Conservation (phyloP, 768 basidiomycete species). For the Infundibulicybe gibba region DNA sequence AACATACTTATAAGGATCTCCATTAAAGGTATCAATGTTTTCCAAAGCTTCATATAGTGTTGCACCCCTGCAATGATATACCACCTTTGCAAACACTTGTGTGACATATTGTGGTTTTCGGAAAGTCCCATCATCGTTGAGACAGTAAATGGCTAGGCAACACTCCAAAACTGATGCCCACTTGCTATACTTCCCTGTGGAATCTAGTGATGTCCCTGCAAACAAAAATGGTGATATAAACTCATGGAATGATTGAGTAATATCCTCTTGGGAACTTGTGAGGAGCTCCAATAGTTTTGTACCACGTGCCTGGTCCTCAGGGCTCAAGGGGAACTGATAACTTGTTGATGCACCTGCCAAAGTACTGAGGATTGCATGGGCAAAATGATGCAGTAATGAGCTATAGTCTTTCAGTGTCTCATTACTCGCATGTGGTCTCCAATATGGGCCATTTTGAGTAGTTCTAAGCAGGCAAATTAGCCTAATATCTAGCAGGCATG, state of each 20-base stretch:
- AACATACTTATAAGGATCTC: not conserved
- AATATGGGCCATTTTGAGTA: not conserved
- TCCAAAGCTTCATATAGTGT: not conserved
- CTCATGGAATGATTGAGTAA: not conserved
- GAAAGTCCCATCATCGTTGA: constrained; percentile 1
- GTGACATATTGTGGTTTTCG: not conserved
- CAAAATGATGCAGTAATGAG: not conserved
- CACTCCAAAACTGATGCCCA: constrained; percentile 1
- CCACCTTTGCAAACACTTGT: not conserved
- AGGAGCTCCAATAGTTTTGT: not conserved
- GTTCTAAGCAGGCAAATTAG: not conserved
- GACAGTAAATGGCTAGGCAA: not conserved
- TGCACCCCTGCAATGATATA: constrained; percentile 1
- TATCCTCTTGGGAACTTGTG: not conserved
- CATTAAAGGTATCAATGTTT: not conserved
- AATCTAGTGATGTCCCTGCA: not conserved
- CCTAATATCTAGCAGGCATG: not conserved
- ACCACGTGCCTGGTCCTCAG: not conserved
- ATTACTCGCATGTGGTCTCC: not conserved
- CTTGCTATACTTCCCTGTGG: constrained; percentile 1
- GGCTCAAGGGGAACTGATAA: not conserved
- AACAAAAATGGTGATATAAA: not conserved
- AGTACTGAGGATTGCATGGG: not conserved
- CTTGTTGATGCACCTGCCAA: not conserved
- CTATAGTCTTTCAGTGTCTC: not conserved